Evolutionary conservation across 2,329 filamentous ascomycete species (phyloP).

Genomic region (Nigrospora osmanthi): DNA sequence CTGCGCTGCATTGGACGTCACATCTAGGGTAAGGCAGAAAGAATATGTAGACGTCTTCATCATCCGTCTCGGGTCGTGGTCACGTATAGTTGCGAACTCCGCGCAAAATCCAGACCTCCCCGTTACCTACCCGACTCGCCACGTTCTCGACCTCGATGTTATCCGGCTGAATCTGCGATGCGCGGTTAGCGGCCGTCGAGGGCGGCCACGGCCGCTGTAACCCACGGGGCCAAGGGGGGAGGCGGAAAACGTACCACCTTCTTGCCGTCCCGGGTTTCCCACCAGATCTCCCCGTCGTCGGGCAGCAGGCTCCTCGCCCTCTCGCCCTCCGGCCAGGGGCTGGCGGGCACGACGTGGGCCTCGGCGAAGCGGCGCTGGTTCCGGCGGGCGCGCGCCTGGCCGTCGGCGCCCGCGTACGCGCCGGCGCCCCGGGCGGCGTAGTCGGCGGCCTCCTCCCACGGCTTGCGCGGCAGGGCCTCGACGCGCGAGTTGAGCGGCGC

Average conservation of each 20-base stretch:
- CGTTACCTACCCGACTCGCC: conserved; percentile 73
- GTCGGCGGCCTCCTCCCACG: conserved; percentile 73
- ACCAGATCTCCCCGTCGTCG: conserved; percentile 64
- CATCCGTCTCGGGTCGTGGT: not conserved
- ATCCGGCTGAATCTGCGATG: conserved; percentile 65
- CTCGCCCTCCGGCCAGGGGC: conserved; percentile 64
- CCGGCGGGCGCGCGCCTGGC: conserved; percentile 64
- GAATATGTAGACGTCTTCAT: too few relatives aligned
- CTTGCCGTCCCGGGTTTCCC: conserved; percentile 64
- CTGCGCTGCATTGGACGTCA: too few relatives aligned
- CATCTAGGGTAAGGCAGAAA: too few relatives aligned
- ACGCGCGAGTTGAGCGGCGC: conserved; percentile 82
- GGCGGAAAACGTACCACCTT: conserved; percentile 47
- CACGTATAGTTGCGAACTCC: conserved; percentile 38
- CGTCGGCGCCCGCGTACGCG: conserved; percentile 69
- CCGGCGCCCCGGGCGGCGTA: conserved; percentile 58
- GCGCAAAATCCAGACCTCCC: conserved; percentile 75
- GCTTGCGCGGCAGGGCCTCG: conserved; percentile 71
- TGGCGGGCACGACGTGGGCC: conserved; percentile 68
- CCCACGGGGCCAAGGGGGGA: conserved; percentile 1
- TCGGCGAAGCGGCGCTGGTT: conserved; percentile 80
- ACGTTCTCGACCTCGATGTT: conserved; percentile 69
- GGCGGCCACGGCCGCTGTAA: conserved; percentile 6
- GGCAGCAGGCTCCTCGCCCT: conserved; percentile 63
- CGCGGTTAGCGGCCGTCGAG: conserved; percentile 15